A percentile compares a stretch with the other conserved stretches of the same genome.
phyloP scores from a whole-genome alignment of 2,329 filamentous ascomycete species.

The Verticillium albo-atrum region DNA sequence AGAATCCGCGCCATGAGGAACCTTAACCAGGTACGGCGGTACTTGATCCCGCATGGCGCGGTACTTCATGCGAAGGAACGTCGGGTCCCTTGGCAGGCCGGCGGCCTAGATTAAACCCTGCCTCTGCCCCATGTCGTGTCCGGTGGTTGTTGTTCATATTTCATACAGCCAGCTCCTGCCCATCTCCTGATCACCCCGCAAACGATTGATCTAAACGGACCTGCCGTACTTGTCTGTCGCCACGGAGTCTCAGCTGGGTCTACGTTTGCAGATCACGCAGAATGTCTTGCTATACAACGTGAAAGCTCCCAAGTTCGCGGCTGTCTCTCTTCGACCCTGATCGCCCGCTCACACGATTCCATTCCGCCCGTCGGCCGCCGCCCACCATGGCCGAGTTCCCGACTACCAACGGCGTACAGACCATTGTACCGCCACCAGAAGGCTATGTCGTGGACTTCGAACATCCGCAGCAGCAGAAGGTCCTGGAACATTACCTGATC shows the following conservation, averaged over 20 bases:
- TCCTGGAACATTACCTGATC: slow-evolving; percentile 16
- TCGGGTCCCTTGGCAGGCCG: neutral
- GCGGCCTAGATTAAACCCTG: neutral
- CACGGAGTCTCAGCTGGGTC: neutral
- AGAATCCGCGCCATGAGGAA: neutral
- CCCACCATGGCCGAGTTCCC: slow-evolving; percentile 3
- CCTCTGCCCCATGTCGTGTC: neutral
- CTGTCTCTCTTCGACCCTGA: neutral
- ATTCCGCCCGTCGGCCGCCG: neutral
- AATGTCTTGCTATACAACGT: neutral
- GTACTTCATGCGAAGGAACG: neutral
- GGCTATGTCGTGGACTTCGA: slow-evolving; percentile 21
- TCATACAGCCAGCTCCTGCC: neutral
- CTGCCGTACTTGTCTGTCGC: neutral
- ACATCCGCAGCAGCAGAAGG: slow-evolving; percentile 13
- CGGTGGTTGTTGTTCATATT: neutral
- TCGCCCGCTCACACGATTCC: neutral
- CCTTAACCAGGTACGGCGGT: neutral
- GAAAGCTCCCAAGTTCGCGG: neutral
- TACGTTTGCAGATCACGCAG: neutral
- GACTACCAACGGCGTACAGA: slow-evolving; percentile 5
- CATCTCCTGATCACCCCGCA: neutral
- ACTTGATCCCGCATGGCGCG: neutral
- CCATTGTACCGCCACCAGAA: slow-evolving; percentile 8
- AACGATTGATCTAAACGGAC: neutral